These are phyloP conservation scores for Globisporangium okanoganense DNA, from an alignment of 352 stramenopile species.

Conservation along the genomic window DNA sequence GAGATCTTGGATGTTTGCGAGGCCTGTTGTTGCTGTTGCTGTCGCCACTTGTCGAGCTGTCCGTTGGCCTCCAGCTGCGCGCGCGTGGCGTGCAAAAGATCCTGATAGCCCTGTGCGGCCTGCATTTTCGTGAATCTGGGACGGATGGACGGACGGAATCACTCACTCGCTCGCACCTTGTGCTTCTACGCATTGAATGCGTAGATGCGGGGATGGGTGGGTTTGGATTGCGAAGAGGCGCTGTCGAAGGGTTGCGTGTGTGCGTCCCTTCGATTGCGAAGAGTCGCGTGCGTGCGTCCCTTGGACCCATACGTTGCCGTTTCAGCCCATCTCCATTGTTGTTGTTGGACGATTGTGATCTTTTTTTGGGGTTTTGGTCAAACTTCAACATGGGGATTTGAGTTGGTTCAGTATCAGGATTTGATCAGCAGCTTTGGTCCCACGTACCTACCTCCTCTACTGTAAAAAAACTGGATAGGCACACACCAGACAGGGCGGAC, in stretches of 20 bases:
- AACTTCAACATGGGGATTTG: too few species aligned
- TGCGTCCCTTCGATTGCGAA: not conserved
- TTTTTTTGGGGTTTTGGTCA: not conserved
- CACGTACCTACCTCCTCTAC: too few species aligned
- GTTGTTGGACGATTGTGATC: not conserved
- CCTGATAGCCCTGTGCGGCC: not conserved
- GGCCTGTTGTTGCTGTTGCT: not conserved
- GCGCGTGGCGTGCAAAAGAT: constrained; percentile 2
- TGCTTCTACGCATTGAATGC: not conserved
- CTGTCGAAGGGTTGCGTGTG: not conserved
- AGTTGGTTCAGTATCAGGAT: too few species aligned
- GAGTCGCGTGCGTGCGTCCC: not conserved
- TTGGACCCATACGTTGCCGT: not conserved
- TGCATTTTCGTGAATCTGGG: not conserved
- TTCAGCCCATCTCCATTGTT: not conserved
- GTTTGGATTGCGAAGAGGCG: constrained; percentile 1
- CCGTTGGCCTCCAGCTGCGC: constrained; percentile 5
- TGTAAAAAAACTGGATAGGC: too few species aligned
- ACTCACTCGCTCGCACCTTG: too few species aligned
- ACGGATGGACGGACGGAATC: not conserved
- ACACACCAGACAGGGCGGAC: too few species aligned
- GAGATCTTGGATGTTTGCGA: not conserved
- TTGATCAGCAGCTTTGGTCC: too few species aligned
- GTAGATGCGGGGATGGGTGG: not conserved
- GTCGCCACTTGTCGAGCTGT: not conserved